A percentile compares a stretch with the other conserved stretches of the same genome.
Conservation (phyloP, 2,329 filamentous ascomycete species). For the Penicillium italicum region DNA sequence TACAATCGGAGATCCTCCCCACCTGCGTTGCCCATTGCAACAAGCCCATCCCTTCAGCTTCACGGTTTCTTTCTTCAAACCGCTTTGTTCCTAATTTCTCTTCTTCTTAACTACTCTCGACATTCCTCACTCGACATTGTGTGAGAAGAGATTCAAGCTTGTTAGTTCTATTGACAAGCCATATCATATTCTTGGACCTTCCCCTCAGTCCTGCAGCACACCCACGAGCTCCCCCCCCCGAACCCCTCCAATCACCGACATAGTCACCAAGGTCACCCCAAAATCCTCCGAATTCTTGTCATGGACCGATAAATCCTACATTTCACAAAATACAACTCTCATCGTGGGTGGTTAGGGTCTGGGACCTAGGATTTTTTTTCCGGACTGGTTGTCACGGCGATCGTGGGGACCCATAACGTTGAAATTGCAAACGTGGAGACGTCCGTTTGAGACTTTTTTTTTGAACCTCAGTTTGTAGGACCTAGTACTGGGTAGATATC, state of each 20-base stretch:
- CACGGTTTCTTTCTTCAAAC: constrained; percentile 33
- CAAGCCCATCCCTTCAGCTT: constrained; percentile 42
- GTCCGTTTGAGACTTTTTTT: background rate
- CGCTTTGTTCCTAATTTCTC: constrained; percentile 22
- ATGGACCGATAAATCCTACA: constrained; percentile 31
- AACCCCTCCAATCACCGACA: constrained; percentile 20
- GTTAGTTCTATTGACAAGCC: background rate
- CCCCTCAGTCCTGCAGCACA: constrained; percentile 11
- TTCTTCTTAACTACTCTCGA: constrained; percentile 24
- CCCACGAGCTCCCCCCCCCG: constrained; percentile 21
- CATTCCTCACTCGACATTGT: constrained; percentile 19
- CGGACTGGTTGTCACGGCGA: constrained; percentile 12
- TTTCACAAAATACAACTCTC: constrained; percentile 18
- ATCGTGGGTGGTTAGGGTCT: constrained; percentile 20
- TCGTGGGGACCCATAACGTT: constrained; percentile 14
- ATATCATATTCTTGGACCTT: constrained; percentile 1
- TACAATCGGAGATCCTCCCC: constrained; percentile 35
- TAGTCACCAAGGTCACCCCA: background rate
- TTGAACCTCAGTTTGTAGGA: constrained; percentile 10
- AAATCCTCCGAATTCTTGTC: constrained; percentile 13
- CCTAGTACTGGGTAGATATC: constrained; percentile 6
- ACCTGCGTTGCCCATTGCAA: constrained; percentile 43
- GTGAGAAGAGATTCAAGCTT: constrained; percentile 1
- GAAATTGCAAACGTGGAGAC: constrained; percentile 15
- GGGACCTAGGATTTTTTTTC: constrained; percentile 10